Evolutionary conservation across 495 filamentous ascomycete genomes (phyloP).

Genomic region (Xylaria grammica): DNA sequence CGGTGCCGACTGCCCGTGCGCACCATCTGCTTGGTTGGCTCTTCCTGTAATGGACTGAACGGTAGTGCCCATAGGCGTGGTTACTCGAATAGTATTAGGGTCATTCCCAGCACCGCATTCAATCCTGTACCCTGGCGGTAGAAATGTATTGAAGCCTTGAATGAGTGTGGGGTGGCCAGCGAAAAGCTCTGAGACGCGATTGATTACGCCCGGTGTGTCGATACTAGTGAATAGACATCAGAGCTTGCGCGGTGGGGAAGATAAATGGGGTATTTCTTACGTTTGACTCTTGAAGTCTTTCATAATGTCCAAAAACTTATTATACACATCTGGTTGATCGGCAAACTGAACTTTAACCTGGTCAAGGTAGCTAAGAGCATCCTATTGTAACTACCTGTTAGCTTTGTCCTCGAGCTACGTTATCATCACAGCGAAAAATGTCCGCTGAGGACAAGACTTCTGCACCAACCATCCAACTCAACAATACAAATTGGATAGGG

Average conservation of each 20-base stretch:
- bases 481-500: no score
- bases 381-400: constrained; percentile 57
- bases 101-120: constrained; percentile 93
- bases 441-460: no score
- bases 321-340: constrained; percentile 97
- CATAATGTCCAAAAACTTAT: constrained; percentile 98
- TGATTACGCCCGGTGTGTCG: constrained; percentile 97
- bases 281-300: constrained; percentile 99
- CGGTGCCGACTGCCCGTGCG: constrained; percentile 42
- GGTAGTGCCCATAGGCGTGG: constrained; percentile 84
- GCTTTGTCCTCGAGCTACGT: constrained; percentile 1
- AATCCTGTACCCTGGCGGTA: constrained; percentile 96
- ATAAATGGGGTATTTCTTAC: constrained; percentile 53
- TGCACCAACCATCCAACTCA: no score
- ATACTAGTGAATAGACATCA: constrained; percentile 62
- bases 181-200: constrained; percentile 94
- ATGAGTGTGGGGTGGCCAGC: constrained; percentile 96
- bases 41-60: constrained; percentile 60
- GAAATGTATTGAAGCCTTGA: constrained; percentile 98
- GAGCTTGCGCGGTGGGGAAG: constrained; percentile 15
- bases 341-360: constrained; percentile 99
- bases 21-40: constrained; percentile 47
- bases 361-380: constrained; percentile 96
- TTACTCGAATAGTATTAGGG: constrained; percentile 94
- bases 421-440: background rate